Conservation (phyloP, 1,284 basidiomycete genomes). For the Microbotryomycetes sp. region DNA sequence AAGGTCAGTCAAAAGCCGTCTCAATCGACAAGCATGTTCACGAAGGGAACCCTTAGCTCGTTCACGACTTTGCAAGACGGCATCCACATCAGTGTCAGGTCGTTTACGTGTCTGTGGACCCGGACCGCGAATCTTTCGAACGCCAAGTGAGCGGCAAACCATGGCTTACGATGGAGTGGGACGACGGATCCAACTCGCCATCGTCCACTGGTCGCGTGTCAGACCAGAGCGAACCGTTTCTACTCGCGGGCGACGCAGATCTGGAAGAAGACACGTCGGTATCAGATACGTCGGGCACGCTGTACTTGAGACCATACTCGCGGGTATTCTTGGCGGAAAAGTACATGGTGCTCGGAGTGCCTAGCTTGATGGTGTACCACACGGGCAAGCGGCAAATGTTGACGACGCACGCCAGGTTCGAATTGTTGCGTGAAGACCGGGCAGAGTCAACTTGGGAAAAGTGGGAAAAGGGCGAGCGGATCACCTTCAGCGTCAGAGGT, state of each 20-base stretch:
- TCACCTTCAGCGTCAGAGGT: conserved; percentile 33
- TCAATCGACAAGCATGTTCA: background rate
- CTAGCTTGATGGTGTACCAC: conserved; percentile 40
- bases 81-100: conserved; percentile 40
- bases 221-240: conserved; percentile 38
- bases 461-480: conserved; percentile 37
- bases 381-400: conserved; percentile 35
- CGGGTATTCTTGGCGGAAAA: conserved; percentile 42
- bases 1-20: background rate
- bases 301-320: conserved; percentile 41
- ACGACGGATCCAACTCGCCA: conserved; percentile 39
- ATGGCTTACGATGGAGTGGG: conserved; percentile 37
- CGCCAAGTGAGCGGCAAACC: conserved; percentile 35
- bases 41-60: conserved; percentile 17
- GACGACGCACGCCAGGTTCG: conserved; percentile 33
- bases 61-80: conserved; percentile 33
- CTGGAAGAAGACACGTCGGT: conserved; percentile 38
- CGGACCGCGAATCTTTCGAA: conserved; percentile 38
- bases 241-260: conserved; percentile 41
- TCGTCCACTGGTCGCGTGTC: conserved; percentile 11
- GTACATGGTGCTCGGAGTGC: conserved; percentile 39
- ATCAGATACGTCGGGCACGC: conserved; percentile 35
- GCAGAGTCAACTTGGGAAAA: conserved; percentile 35
- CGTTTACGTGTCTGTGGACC: conserved; percentile 41
- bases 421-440: conserved; percentile 11